Percentiles rank a stretch among this genome's conserved stretches.
Evolutionary conservation across 371 early-diverging fungal genomes (phyloP).

Genomic region (Mucor circinelloides): DNA sequence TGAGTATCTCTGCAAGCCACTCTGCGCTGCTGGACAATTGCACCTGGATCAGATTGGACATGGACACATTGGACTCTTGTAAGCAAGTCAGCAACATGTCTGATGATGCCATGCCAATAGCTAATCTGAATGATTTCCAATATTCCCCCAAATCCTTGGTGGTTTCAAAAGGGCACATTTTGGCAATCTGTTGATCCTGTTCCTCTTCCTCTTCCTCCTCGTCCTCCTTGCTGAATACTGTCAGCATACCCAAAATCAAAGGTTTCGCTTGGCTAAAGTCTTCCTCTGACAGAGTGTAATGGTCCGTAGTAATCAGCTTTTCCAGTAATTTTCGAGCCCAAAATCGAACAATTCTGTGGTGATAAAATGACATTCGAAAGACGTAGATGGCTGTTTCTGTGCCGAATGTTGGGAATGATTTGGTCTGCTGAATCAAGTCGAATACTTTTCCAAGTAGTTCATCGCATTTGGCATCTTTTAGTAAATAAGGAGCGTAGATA

Average conservation of each 20-base stretch:
- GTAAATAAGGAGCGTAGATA: slow-evolving; percentile 18
- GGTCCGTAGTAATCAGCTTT: slow-evolving; percentile 22
- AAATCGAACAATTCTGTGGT: slow-evolving; percentile 36
- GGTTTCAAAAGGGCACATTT: slow-evolving; percentile 5
- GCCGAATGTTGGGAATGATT: slow-evolving; percentile 29
- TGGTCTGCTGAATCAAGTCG: slow-evolving; percentile 32
- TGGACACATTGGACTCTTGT: slow-evolving; percentile 15
- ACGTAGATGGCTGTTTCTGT: slow-evolving; percentile 19
- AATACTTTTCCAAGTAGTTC: slow-evolving; percentile 27
- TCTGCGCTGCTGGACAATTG: slow-evolving; percentile 20
- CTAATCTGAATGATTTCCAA: slow-evolving; percentile 38
- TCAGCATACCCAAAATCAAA: slow-evolving; percentile 6
- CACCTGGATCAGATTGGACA: slow-evolving; percentile 15
- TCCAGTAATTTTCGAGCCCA: slow-evolving; percentile 51
- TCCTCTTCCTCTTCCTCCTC: background rate
- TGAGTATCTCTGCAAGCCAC: slow-evolving; percentile 36
- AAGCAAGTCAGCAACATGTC: slow-evolving; percentile 23
- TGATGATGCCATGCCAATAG: slow-evolving; percentile 12
- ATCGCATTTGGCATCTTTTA: slow-evolving; percentile 22
- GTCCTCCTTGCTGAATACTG: slow-evolving; percentile 10
- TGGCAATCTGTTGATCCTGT: background rate
- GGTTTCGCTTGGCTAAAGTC: slow-evolving; percentile 10
- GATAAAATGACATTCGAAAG: slow-evolving; percentile 32
- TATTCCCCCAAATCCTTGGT: slow-evolving; percentile 28
- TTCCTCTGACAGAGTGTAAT: slow-evolving; percentile 6